A percentile compares a stretch with the other conserved stretches of the same genome.
These are phyloP conservation scores for Russula lepida DNA, from an alignment of 768 basidiomycete genomes.

Conservation along the genomic window DNA sequence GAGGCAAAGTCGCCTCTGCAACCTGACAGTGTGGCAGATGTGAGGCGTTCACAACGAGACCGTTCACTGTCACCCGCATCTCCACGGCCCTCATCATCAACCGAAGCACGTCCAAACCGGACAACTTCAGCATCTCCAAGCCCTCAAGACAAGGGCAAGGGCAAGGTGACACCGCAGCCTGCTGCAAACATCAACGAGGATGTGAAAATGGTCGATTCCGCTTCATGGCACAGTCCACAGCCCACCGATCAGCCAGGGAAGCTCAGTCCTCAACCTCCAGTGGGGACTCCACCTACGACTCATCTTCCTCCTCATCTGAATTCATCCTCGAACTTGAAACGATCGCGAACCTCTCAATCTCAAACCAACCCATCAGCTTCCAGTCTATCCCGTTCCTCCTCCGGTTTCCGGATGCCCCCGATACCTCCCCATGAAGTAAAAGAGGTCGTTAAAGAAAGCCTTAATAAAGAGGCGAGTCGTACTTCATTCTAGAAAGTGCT, in stretches of 20 bases:
- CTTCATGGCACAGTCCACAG: slow-evolving; percentile 2
- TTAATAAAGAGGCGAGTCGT: slow-evolving; percentile 9
- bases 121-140: not conserved
- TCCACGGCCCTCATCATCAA: not conserved
- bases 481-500: not conserved
- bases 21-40: not conserved
- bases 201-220: slow-evolving; percentile 12
- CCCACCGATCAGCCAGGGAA: slow-evolving; percentile 8
- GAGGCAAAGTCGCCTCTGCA: not conserved
- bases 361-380: not conserved
- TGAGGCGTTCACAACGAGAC: slow-evolving; percentile 1
- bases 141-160: slow-evolving; percentile 15
- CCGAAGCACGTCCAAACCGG: not conserved
- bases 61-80: slow-evolving; percentile 2
- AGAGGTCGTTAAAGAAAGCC: slow-evolving; percentile 15
- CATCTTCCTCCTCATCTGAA: not conserved
- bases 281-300: not conserved
- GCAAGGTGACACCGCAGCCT: slow-evolving; percentile 4
- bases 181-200: slow-evolving; percentile 4
- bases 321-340: slow-evolving; percentile 2
- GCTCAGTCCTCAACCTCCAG: slow-evolving; percentile 8
- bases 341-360: slow-evolving; percentile 3
- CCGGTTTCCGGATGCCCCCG: slow-evolving; percentile 10
- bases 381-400: slow-evolving; percentile 2
- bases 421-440: slow-evolving; percentile 9